A percentile compares a stretch with the other conserved stretches of the same genome.
These are phyloP conservation scores for Quambalaria eucalypti DNA, from an alignment of 1,284 basidiomycete genomes.

Conservation along the genomic window DNA sequence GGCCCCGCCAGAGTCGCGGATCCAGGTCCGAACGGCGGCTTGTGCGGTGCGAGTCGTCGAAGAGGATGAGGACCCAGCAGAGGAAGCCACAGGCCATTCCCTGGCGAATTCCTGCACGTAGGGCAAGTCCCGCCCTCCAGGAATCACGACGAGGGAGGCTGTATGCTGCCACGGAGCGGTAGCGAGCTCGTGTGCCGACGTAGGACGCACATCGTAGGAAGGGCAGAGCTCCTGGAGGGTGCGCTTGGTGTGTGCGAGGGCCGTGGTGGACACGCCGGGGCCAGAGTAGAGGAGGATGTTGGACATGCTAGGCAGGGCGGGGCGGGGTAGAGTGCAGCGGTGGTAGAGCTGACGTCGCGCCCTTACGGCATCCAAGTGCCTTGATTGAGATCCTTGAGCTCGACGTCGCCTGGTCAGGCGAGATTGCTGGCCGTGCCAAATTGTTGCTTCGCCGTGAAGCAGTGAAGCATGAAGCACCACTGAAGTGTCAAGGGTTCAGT, in stretches of 20 bases:
- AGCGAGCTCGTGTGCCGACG: constrained; percentile 21
- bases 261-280: constrained; percentile 35
- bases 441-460: no score
- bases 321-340: no score
- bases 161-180: constrained; percentile 30
- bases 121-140: constrained; percentile 34
- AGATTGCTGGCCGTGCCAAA: no score
- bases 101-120: constrained; percentile 21
- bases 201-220: constrained; percentile 34
- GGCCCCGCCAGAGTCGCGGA: constrained; percentile 59
- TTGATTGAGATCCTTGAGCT: no score
- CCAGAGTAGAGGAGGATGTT: constrained; percentile 38
- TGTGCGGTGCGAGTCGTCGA: constrained; percentile 1
- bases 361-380: no score
- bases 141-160: constrained; percentile 29
- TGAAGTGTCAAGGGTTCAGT: no score
- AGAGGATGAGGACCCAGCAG: not conserved
- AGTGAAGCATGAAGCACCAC: no score
- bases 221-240: constrained; percentile 22
- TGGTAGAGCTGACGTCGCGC: no score
- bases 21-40: constrained; percentile 51
- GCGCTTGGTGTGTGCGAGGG: constrained; percentile 30
- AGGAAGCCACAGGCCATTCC: not conserved
- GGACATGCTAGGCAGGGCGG: constrained; percentile 21
- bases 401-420: no score